A percentile compares a stretch with the other conserved stretches of the same genome.
Evolutionary conservation across 805 yeast genomes (phyloP).

Genomic region (Starmerella potacharoeniae): DNA sequence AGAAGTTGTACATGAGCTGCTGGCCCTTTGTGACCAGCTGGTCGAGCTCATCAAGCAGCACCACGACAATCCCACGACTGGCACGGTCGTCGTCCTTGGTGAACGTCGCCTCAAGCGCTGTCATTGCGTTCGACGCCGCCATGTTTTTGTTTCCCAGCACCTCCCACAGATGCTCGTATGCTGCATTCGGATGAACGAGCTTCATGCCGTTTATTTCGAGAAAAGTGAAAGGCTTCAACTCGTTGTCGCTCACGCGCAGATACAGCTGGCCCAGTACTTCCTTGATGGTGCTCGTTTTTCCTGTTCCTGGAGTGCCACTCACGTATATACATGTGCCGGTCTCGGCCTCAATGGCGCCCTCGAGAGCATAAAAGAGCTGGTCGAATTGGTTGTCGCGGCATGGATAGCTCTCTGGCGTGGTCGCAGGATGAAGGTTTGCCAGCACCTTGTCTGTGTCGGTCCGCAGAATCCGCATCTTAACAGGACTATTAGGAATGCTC

Average conservation of each 20-base stretch:
- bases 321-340: conserved; percentile 79
- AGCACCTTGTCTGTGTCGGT: conserved; percentile 5
- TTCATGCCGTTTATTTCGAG: conserved; percentile 88
- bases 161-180: conserved; percentile 77
- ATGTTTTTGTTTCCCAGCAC: conserved; percentile 48
- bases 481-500: background rate
- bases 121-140: conserved; percentile 53
- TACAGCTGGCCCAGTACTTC: conserved; percentile 68
- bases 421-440: conserved; percentile 16
- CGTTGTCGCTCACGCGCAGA: conserved; percentile 31
- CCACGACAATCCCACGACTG: conserved; percentile 47
- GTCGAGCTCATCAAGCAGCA: conserved; percentile 84
- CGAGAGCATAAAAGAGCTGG: conserved; percentile 53
- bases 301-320: conserved; percentile 97
- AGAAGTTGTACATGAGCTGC: conserved; percentile 79
- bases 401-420: conserved; percentile 45
- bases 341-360: conserved; percentile 55
- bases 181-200: conserved; percentile 61
- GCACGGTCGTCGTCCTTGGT: conserved; percentile 23
- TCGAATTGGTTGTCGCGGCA: conserved; percentile 80
- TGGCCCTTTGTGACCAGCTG: conserved; percentile 77
- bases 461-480: background rate
- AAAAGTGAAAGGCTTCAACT: conserved; percentile 47
- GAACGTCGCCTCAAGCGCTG: conserved; percentile 62
- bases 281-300: conserved; percentile 86